Conservation (phyloP, 1,139 yeast genomes). For the Hyphopichia wangnamkhiaoensis region DNA sequence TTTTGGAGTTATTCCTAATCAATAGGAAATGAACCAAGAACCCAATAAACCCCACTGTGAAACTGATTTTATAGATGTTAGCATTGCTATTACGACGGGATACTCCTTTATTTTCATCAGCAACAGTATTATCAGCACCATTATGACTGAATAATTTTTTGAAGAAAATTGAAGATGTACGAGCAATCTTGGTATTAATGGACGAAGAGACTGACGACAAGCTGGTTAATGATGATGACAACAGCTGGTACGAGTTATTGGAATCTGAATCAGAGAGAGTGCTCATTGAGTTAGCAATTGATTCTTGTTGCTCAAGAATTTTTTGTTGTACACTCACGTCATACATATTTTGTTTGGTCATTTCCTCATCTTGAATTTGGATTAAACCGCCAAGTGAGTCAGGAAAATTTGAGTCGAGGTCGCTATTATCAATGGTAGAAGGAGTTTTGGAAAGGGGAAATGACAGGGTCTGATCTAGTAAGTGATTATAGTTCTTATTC, state of each 20-base stretch:
- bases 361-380: conserved; percentile 33
- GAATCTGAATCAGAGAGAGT: conserved; percentile 14
- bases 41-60: conserved; percentile 46
- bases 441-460: not conserved
- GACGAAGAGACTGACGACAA: conserved; percentile 32
- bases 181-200: conserved; percentile 27
- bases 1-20: conserved; percentile 19
- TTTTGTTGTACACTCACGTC: conserved; percentile 22
- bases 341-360: conserved; percentile 22
- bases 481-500: conserved; percentile 7
- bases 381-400: conserved; percentile 16
- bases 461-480: conserved; percentile 4
- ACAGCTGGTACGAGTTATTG: conserved; percentile 23
- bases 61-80: conserved; percentile 34
- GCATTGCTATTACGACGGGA: conserved; percentile 10
- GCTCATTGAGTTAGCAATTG: conserved; percentile 20
- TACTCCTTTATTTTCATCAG: conserved; percentile 12
- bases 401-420: not conserved
- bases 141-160: conserved; percentile 28
- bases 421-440: not conserved
- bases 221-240: conserved; percentile 41
- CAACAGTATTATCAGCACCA: conserved; percentile 4
- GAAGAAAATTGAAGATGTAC: conserved; percentile 34
- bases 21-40: conserved; percentile 38
- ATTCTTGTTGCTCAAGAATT: conserved; percentile 27